These are phyloP conservation scores for Aureobasidium sp. DNA, from an alignment of 2,329 filamentous ascomycete genomes.

Conservation along the genomic window DNA sequence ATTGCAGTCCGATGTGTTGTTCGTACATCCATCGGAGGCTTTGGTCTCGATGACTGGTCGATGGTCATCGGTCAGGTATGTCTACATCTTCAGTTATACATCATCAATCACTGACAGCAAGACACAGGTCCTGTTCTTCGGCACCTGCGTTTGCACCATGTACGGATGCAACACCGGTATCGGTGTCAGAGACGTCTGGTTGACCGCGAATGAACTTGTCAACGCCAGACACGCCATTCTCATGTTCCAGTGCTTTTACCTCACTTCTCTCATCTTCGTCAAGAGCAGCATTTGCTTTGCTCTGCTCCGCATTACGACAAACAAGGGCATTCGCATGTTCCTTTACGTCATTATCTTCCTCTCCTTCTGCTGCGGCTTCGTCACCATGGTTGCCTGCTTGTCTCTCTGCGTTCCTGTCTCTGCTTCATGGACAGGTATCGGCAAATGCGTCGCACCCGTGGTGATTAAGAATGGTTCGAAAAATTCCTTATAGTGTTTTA, in stretches of 20 bases:
- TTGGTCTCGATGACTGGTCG: conserved; percentile 13
- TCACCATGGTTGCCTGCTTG: conserved; percentile 16
- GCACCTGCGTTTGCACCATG: background rate
- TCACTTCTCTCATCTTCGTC: conserved; percentile 35
- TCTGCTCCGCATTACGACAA: conserved; percentile 40
- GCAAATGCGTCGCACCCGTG: background rate
- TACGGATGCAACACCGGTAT: conserved; percentile 10
- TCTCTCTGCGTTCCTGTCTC: conserved; percentile 14
- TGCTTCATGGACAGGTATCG: conserved; percentile 11
- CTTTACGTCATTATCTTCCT: conserved; percentile 14
- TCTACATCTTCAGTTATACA: background rate
- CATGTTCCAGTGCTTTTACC: conserved; percentile 42
- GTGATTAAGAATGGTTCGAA: conserved; percentile 10
- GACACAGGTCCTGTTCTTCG: conserved; percentile 7
- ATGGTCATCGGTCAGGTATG: conserved; percentile 12
- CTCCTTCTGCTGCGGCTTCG: conserved; percentile 14
- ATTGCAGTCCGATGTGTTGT: conserved; percentile 10
- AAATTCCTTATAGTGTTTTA: too few species aligned
- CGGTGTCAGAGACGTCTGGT: conserved; percentile 9
- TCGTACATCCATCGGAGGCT: conserved; percentile 11
- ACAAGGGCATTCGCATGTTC: conserved; percentile 17
- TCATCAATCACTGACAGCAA: background rate
- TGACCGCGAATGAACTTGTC: background rate
- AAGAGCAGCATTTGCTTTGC: conserved; percentile 43
- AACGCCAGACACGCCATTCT: conserved; percentile 30